phyloP scores from a whole-genome alignment of 768 basidiomycete species.

The Boletus tylopilopsis region DNA sequence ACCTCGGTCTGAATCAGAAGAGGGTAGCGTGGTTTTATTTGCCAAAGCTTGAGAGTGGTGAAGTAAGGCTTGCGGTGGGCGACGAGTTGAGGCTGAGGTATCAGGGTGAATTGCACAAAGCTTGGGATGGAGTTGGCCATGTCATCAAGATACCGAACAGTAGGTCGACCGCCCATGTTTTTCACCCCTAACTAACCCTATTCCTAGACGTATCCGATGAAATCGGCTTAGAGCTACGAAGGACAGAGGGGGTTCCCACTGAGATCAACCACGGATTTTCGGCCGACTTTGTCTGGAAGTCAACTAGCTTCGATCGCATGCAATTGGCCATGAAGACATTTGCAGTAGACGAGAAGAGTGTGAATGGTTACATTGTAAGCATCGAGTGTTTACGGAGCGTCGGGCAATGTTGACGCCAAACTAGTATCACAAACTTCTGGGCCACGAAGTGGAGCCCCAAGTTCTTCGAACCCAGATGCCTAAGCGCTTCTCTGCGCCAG shows the following conservation, averaged over 20 bases:
- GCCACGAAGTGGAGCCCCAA: constrained; percentile 96
- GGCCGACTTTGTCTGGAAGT: constrained; percentile 99
- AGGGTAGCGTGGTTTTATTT: constrained; percentile 97
- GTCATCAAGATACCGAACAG: constrained; percentile 99
- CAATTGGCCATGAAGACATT: constrained; percentile 99
- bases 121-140: constrained; percentile 97
- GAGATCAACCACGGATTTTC: constrained; percentile 94
- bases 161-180: constrained; percentile 37
- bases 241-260: constrained; percentile 88
- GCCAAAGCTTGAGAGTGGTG: constrained; percentile 97
- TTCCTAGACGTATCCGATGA: constrained; percentile 93
- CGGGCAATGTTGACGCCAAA: constrained; percentile 1
- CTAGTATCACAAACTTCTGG: constrained; percentile 97
- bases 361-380: constrained; percentile 95
- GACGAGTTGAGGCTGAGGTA: constrained; percentile 93
- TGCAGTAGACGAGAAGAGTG: constrained; percentile 98
- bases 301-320: constrained; percentile 99
- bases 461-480: constrained; percentile 90
- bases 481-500: constrained; percentile 95
- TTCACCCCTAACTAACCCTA: constrained; percentile 5
- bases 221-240: constrained; percentile 88
- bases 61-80: constrained; percentile 94
- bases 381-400: neutral
- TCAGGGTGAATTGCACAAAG: constrained; percentile 81
- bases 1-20: constrained; percentile 97